Evolutionary conservation across 164 flowering plant species (phyloP), one percentile per base, ranked within the genome.

Genomic region (Aristolochia fimbriata): DNA sequence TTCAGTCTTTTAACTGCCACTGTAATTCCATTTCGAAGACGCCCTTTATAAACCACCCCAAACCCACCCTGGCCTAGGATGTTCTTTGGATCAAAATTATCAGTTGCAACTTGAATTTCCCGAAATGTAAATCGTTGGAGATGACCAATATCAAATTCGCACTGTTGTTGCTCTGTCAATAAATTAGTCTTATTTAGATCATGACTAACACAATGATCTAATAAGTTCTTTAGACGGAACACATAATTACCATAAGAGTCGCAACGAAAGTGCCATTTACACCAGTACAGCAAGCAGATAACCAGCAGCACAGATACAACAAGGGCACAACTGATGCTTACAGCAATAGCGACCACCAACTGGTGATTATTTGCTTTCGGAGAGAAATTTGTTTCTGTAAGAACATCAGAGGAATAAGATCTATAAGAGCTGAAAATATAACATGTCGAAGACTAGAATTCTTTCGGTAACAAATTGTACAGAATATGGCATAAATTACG

Each of bases 1-100:
- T 71, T 86, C 54, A 94, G 71, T 73, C 97, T 77, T 73, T 94
- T 94, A 16, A 94, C 99, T 43, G 99, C 99, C 62, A 94, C 81
- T 31, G 79, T 15, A 3, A 80, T 84, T 68, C 70, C 78, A 76
- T 86, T 85, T 31, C 84, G 77, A 43, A 94, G 91, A 62, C 73
- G 73, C 7, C 97, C 99, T 80, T 78, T 88, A 59, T 88, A 94
- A 48, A 93, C 97, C 21, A 91, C 84, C 23, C 97, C 97, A 77
- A 72, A 94, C 51, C 99, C 99, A 64, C 99, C 99, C 57, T 84
- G 92, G 45, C 99, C 99, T 45, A 91, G 65, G 52, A 94, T 83
- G 74, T 84, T 88, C 66, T 73, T 90, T 51, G 81, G 68, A 65
- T 80, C 81, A 65, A 94, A 93, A 64, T 85, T 82, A 60, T 76